phyloP scores from a whole-genome alignment of 2,329 filamentous ascomycete species.

The Amesomyces nigricolor region DNA sequence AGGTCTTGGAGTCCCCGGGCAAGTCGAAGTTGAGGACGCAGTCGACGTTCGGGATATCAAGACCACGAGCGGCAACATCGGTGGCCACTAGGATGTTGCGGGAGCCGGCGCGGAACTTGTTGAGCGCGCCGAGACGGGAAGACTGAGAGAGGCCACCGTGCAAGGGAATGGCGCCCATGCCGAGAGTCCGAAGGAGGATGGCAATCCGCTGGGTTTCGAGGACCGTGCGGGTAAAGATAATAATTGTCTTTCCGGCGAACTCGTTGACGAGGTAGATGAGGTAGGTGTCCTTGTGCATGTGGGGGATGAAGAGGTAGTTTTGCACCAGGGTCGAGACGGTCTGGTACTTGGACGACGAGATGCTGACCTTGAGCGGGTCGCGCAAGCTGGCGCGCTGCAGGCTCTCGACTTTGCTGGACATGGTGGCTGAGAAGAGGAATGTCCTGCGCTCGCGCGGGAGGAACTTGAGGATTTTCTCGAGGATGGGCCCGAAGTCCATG shows the following conservation, averaged over 20 bases:
- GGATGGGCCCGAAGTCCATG: constrained; percentile 85
- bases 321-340: constrained; percentile 86
- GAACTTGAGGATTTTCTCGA: constrained; percentile 90
- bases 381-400: constrained; percentile 83
- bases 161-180: constrained; percentile 84
- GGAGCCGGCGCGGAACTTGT: constrained; percentile 79
- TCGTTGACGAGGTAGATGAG: constrained; percentile 83
- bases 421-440: constrained; percentile 89
- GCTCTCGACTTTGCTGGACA: constrained; percentile 88
- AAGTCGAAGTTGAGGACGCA: constrained; percentile 81
- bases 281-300: constrained; percentile 83
- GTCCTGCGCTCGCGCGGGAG: constrained; percentile 73
- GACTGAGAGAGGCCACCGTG: constrained; percentile 90
- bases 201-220: constrained; percentile 83
- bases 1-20: constrained; percentile 80
- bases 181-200: constrained; percentile 75
- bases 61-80: constrained; percentile 86
- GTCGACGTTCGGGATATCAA: constrained; percentile 90
- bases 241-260: constrained; percentile 75
- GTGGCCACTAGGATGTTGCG: constrained; percentile 86
- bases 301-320: constrained; percentile 79
- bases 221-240: constrained; percentile 89
- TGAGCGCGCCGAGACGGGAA: constrained; percentile 76
- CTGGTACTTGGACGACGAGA: constrained; percentile 79
- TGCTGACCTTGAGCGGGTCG: constrained; percentile 76